These are phyloP conservation scores for Ophiorrhiza pumila DNA, from an alignment of 257 asterid genomes.

Conservation along the genomic window DNA sequence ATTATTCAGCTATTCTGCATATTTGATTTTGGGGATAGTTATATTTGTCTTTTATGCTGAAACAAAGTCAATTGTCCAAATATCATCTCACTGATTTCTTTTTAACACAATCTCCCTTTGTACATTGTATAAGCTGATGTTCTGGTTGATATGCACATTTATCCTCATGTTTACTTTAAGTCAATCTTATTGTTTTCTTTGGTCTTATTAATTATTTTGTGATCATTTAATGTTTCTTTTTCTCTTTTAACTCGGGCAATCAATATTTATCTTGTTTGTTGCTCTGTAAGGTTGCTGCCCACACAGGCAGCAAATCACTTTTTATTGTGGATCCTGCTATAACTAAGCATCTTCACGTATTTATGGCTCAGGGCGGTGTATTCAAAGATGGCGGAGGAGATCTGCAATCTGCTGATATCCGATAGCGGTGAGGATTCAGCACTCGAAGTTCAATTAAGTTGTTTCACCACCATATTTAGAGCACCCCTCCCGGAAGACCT, in stretches of 20 bases:
- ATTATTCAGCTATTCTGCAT: not conserved
- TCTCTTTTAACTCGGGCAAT: no score
- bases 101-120: not conserved
- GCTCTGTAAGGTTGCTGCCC: not conserved
- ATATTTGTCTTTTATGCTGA: not conserved
- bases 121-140: not conserved
- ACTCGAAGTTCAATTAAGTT: conserved; percentile 57
- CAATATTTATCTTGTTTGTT: not conserved
- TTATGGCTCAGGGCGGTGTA: conserved; percentile 60
- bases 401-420: conserved; percentile 64
- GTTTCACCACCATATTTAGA: conserved; percentile 59
- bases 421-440: conserved; percentile 42
- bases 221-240: no score
- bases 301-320: no score
- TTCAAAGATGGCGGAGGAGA: conserved; percentile 93
- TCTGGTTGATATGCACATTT: not conserved
- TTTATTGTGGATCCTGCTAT: no score
- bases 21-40: not conserved
- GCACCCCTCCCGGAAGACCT: conserved; percentile 82
- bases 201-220: no score
- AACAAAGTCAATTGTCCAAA: not conserved
- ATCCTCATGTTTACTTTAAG: no score
- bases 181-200: no score
- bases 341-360: not conserved
- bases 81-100: not conserved